Evolutionary conservation across 2,329 filamentous ascomycete species (phyloP).

Genomic region (Biscogniauxia mediterranea): DNA sequence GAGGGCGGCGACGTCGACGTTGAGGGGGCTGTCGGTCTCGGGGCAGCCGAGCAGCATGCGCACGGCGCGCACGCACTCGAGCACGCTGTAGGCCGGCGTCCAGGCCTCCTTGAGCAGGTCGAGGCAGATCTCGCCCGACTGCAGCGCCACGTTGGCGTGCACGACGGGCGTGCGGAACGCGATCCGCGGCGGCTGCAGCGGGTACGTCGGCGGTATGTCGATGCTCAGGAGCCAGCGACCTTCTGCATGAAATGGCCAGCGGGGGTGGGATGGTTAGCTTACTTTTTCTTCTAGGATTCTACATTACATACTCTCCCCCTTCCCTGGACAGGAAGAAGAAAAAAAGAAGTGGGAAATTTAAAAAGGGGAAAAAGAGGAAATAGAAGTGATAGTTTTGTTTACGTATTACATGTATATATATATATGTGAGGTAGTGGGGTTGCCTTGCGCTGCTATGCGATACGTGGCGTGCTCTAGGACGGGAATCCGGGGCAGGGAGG

Average conservation of each 20-base stretch:
- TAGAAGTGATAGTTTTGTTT: neutral
- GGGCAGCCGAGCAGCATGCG: slow-evolving; percentile 67
- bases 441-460: neutral
- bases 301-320: too few relatives aligned
- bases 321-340: neutral
- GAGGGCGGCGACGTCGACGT: slow-evolving; percentile 74
- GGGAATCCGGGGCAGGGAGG: neutral
- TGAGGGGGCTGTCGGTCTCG: slow-evolving; percentile 72
- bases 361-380: neutral
- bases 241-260: slow-evolving; percentile 34
- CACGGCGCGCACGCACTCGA: slow-evolving; percentile 70
- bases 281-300: too few relatives aligned
- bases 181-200: slow-evolving; percentile 72
- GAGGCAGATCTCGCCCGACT: slow-evolving; percentile 88
- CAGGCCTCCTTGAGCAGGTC: slow-evolving; percentile 79
- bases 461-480: neutral
- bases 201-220: slow-evolving; percentile 73
- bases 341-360: neutral
- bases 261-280: neutral
- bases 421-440: neutral
- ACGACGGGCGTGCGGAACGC: slow-evolving; percentile 80
- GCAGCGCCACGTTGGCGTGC: slow-evolving; percentile 72
- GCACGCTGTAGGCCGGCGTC: slow-evolving; percentile 82
- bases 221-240: slow-evolving; percentile 85
- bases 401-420: neutral